Base-by-base conservation (phyloP, 768 basidiomycete species). In the Exidia glandulosa region DNA sequence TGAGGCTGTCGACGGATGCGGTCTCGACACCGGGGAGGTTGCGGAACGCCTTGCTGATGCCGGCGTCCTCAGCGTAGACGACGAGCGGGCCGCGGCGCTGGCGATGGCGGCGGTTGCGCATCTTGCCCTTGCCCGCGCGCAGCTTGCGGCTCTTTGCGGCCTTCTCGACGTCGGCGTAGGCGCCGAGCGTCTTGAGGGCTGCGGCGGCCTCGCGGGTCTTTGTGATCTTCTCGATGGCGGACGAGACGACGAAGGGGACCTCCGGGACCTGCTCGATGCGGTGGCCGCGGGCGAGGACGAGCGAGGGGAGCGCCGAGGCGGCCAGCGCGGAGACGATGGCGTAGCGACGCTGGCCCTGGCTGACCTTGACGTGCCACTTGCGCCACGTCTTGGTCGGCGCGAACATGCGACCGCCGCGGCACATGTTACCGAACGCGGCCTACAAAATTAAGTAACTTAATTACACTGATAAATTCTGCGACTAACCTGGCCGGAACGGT, bases 341-440 rank as follows among this genome's bases (percentile, higher is more conserved):
- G 75, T 93, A 99, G 65, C 96, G 90, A 74, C 90, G 90, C 78
- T 98, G 94, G 83, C 94, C 95, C 81, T 94, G 90, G 86, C 94
- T 94, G 63, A 97, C 90, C 81, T 97, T 99, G 80, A 98, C 90
- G 79, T 99, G 96, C 96, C 96, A 99, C 75, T 86, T 94, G 77
- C 95, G 88, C 95, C 94, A 98, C 72, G 85, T 90, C 82, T 96
- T 97, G 78, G 95, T 98, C 19, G 96, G 96, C 31, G 95, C 95
- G 77, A 99, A 98, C 96, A 99, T 98, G 72, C 96, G 93, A 80
- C 96, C 96, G 72, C 96, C 95, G 76, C 96, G 90, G 82, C 95
- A 98, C 96, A 99, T 98, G 88, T 98, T 98, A 71, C 96, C 96
- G 79, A 98, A 98, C 32, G 96, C 96, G 73, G 92, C 96, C n/a